phyloP scores from a whole-genome alignment of 139 green algal species.

The Picochlorum sp. region DNA sequence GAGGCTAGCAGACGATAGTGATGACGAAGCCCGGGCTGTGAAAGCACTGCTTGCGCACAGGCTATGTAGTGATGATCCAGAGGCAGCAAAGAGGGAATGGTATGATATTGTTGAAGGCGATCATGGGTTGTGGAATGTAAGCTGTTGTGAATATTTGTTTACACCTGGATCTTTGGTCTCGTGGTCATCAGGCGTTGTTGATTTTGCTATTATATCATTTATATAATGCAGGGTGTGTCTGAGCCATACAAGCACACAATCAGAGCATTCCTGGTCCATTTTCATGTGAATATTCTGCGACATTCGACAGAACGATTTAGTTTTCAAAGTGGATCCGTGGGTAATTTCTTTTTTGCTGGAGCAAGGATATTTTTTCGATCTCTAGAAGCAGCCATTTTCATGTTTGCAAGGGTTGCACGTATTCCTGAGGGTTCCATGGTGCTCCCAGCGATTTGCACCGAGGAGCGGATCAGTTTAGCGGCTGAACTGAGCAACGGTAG shows the following conservation, averaged over 20 bases:
- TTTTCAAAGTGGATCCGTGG: slow-evolving; percentile 83
- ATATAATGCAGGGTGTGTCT: slow-evolving; percentile 67
- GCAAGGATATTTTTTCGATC: slow-evolving; percentile 91
- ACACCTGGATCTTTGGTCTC: too few relatives aligned
- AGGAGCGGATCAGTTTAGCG: slow-evolving; percentile 87
- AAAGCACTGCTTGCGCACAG: slow-evolving; percentile 81
- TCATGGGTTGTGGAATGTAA: slow-evolving; percentile 79
- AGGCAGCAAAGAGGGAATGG: slow-evolving; percentile 66
- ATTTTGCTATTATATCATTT: too few relatives aligned
- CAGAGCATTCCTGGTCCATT: slow-evolving; percentile 91
- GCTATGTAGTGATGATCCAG: slow-evolving; percentile 36
- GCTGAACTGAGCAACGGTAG: slow-evolving; percentile 84
- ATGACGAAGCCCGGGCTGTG: slow-evolving; percentile 57
- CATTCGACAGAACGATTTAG: slow-evolving; percentile 73
- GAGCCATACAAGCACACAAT: slow-evolving; percentile 99
- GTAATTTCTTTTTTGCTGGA: slow-evolving; percentile 94
- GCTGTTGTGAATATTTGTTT: too few relatives aligned
- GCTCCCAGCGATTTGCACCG: slow-evolving; percentile 84
- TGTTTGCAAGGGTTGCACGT: slow-evolving; percentile 74
- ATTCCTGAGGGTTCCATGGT: slow-evolving; percentile 63
- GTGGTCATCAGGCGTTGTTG: too few relatives aligned
- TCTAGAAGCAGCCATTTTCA: slow-evolving; percentile 94
- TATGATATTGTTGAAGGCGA: slow-evolving; percentile 87
- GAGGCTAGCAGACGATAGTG: slow-evolving; percentile 77
- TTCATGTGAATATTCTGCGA: slow-evolving; percentile 79